Percentiles rank a stretch among this genome's conserved stretches.
phyloP scores from a whole-genome alignment of 768 basidiomycete genomes.

The Podaxis sp. region DNA sequence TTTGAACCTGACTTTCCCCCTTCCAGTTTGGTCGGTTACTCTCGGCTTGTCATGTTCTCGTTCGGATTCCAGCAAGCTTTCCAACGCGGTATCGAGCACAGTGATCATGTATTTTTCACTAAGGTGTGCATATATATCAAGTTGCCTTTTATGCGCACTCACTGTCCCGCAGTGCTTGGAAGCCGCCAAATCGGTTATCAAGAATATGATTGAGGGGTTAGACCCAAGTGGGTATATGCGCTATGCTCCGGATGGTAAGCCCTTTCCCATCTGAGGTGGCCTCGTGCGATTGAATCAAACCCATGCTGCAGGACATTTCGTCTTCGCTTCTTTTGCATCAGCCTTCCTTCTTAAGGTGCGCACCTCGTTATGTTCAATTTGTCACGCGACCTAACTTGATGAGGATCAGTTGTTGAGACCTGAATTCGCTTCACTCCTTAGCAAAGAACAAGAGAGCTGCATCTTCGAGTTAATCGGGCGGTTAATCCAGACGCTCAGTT shows the following conservation, averaged over 20 bases:
- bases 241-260: constrained; percentile 71
- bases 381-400: not conserved
- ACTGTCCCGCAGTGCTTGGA: constrained; percentile 56
- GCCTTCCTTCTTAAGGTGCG: constrained; percentile 79
- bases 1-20: constrained; percentile 5
- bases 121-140: constrained; percentile 42
- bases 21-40: constrained; percentile 69
- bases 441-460: constrained; percentile 62
- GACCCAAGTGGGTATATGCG: constrained; percentile 76
- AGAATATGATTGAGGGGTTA: constrained; percentile 61
- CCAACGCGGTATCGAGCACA: constrained; percentile 61
- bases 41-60: constrained; percentile 82
- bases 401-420: constrained; percentile 62
- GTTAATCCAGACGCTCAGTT: constrained; percentile 71
- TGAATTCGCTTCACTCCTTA: constrained; percentile 64
- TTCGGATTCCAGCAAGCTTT: constrained; percentile 86
- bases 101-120: constrained; percentile 65
- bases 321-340: constrained; percentile 79
- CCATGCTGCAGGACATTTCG: constrained; percentile 57
- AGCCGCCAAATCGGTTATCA: constrained; percentile 66
- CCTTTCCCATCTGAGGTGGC: constrained; percentile 14
- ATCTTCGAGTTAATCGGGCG: constrained; percentile 72
- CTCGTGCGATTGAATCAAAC: not conserved
- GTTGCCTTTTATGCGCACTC: not conserved
- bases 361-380: constrained; percentile 1